A percentile compares a stretch with the other conserved stretches of the same genome.
These are phyloP conservation scores for Hygrophorus pudorinus DNA, from an alignment of 768 basidiomycete genomes.

Conservation along the genomic window DNA sequence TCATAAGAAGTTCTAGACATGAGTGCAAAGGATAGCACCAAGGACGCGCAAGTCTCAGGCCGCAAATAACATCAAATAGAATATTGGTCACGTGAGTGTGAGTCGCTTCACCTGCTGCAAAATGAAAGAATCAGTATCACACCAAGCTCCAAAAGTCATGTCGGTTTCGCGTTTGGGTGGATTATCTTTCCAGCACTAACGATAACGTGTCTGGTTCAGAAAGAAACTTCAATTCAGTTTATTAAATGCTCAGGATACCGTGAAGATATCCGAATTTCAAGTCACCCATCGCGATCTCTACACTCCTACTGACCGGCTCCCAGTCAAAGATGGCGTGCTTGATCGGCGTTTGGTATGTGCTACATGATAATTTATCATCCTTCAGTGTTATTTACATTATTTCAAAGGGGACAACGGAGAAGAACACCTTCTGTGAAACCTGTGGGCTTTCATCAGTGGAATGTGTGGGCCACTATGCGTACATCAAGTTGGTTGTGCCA, in stretches of 20 bases:
- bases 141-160: conserved; percentile 79
- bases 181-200: conserved; percentile 4
- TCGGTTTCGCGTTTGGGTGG: conserved; percentile 21
- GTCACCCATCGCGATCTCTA: conserved; percentile 91
- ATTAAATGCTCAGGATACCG: conserved; percentile 89
- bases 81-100: neutral
- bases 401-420: conserved; percentile 85
- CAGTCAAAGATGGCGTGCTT: conserved; percentile 86
- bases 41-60: conserved; percentile 48
- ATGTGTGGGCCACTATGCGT: conserved; percentile 97
- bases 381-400: neutral
- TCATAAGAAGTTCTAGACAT: conserved; percentile 97
- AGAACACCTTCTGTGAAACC: conserved; percentile 86
- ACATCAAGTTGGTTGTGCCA: conserved; percentile 93
- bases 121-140: conserved; percentile 79
- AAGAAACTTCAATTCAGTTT: conserved; percentile 96
- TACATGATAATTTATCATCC: neutral
- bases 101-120: too few relatives aligned
- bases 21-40: conserved; percentile 18
- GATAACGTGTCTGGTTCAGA: conserved; percentile 31
- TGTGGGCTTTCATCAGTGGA: conserved; percentile 88
- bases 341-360: conserved; percentile 76
- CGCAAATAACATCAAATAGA: conserved; percentile 4
- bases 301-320: conserved; percentile 69
- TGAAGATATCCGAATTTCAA: conserved; percentile 93